Evolutionary conservation across 1,284 basidiomycete species (phyloP), one percentile per base, ranked within the genome.

Genomic region (Trichosporon asahii): DNA sequence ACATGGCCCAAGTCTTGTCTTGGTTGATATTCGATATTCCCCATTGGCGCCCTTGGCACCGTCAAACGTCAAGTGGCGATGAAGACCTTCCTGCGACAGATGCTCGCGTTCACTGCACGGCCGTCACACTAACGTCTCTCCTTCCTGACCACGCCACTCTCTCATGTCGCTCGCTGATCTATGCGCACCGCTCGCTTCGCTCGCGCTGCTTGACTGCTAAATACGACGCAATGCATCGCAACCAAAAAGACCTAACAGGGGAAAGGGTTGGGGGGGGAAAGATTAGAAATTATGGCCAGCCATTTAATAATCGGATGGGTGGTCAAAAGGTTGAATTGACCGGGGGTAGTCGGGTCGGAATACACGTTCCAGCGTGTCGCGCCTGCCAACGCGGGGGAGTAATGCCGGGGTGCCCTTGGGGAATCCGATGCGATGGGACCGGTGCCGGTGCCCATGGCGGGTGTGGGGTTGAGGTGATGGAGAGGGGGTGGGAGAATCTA

Each of bases 161-260:
- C 31, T 33, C 6, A 6, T 9, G 11, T 9, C 31, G 31, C 11
- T 33, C 31, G 31, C 31, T 8, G 11, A 6, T 33, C 11, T 33
- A 9, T 33, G 31, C 35, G 7, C 35, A 12, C 35, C 35, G 14
- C 35, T 37, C 35, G 49, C 49, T 53, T 53, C 49, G 49, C 7
- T 53, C 23, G 49, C 49, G 44, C 15, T 8, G 49, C 49, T 53
- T 11, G 55, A 27, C 55, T 29, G 14, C 27, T 33, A 61, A 61
- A 33, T n/a, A n/a, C 57, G 57, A 61, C 57, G 57, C 57, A 61
- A 61, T 61, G 57, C 57, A 61, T 61, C 57, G 57, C 57, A 61
- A 61, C 57, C 57, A 61, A 61, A 61, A 61, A 61, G 29, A 61
- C 57, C 57, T 61, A 61, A 31, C 57, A 61, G n/a, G 53, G 49